These are phyloP conservation scores for Sapria himalayana DNA, from an alignment of 345 rosid species.

Conservation along the genomic window DNA sequence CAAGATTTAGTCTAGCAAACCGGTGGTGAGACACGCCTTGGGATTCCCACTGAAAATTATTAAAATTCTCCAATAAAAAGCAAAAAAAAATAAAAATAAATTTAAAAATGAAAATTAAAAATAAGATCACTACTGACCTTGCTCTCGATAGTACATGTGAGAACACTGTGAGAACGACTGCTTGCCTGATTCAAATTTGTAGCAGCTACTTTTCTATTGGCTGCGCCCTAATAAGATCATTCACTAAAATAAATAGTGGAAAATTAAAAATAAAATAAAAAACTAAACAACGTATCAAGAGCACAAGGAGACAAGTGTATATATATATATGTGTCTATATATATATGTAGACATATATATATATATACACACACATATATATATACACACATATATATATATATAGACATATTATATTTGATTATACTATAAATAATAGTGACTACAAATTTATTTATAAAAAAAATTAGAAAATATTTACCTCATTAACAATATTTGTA, in stretches of 20 bases:
- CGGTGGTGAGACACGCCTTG: constrained; percentile 94
- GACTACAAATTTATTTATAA: too few species aligned
- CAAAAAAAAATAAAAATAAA: too few species aligned
- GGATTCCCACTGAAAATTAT: constrained; percentile 60
- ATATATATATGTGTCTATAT: too few species aligned
- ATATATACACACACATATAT: too few species aligned
- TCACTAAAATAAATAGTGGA: constrained; percentile 1
- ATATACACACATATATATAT: too few species aligned
- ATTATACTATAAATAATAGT: too few species aligned
- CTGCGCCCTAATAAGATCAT: constrained; percentile 51
- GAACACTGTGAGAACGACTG: constrained; percentile 97
- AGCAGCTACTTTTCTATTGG: constrained; percentile 93
- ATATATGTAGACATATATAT: too few species aligned
- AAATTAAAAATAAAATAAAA: neutral
- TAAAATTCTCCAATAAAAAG: too few species aligned
- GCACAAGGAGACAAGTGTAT: too few species aligned
- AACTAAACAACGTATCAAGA: neutral
- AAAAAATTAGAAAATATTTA: too few species aligned
- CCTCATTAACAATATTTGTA: too few species aligned
- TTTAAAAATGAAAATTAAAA: neutral
- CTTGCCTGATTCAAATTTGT: constrained; percentile 96
- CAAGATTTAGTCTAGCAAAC: constrained; percentile 90
- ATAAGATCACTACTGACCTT: constrained; percentile 26
- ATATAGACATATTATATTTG: too few species aligned
- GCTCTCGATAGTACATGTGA: constrained; percentile 87